These are phyloP conservation scores for Xerocomus potaroensis DNA, from an alignment of 768 basidiomycete genomes.

Conservation along the genomic window DNA sequence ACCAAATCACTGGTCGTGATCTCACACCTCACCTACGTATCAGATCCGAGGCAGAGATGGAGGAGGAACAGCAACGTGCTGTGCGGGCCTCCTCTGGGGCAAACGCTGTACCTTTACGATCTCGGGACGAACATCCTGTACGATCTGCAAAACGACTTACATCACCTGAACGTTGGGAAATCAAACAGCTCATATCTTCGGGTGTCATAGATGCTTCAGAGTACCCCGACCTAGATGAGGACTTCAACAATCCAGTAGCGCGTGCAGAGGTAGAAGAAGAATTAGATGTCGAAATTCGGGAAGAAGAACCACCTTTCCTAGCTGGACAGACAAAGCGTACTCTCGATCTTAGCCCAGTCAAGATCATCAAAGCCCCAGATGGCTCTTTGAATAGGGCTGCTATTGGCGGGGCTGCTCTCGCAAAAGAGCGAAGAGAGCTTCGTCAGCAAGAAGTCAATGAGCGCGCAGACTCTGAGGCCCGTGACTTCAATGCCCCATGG, in stretches of 20 bases:
- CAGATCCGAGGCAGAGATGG: conserved; percentile 90
- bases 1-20: conserved; percentile 85
- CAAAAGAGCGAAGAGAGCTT: conserved; percentile 92
- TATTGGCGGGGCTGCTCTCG: conserved; percentile 85
- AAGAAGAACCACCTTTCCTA: conserved; percentile 95
- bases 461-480: conserved; percentile 86
- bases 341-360: conserved; percentile 93
- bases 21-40: conserved; percentile 93
- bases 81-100: conserved; percentile 72
- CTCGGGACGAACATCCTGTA: conserved; percentile 45
- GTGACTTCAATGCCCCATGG: conserved; percentile 96
- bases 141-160: conserved; percentile 87
- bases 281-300: conserved; percentile 93
- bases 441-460: conserved; percentile 95
- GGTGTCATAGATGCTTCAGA: conserved; percentile 90
- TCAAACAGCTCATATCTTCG: conserved; percentile 97
- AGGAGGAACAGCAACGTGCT: conserved; percentile 66
- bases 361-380: conserved; percentile 98
- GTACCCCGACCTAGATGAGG: conserved; percentile 90
- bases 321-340: conserved; percentile 95
- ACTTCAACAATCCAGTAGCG: conserved; percentile 68
- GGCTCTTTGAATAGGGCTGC: conserved; percentile 96
- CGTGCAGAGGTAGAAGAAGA: conserved; percentile 93
- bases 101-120: conserved; percentile 79
- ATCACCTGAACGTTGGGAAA: conserved; percentile 98